Base-by-base conservation (phyloP, 331 rosid genomes). In the Cydonia oblonga region DNA sequence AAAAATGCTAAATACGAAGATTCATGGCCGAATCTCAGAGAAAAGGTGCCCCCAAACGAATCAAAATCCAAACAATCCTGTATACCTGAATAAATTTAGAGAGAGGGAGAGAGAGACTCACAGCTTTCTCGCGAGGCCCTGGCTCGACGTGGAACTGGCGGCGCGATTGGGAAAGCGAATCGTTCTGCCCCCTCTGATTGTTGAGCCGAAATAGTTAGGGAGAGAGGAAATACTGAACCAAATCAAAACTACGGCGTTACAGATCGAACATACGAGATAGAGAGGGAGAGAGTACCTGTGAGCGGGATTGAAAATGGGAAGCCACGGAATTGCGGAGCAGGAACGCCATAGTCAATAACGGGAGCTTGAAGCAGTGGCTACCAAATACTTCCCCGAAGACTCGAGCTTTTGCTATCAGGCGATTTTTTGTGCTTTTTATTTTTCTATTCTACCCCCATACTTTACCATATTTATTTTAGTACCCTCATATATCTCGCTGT, bases 61-160 rank as follows among this genome's bases (percentile, higher is more conserved):
- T 25, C 19, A 51, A 13, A 33, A 26, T 3, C 44, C 44, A 2
- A 38, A 38, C 44, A 38, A 38, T 38, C 19, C 69, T 13, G 30
- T 12, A 58, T 5, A 22, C 60, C 7, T 28, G 44, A 23, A 29
- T 11, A 38, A 38, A 38, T 38, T 38, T 0, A 57, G 26, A 67
- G 66, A 72, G 60, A 22, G 15, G 5, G 25, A 4, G 76, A 38
- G 0, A 10, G 0, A 42, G 64, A 24, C 92, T 91, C 75, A 95
- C 97, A 65, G 97, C 97, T 85, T 88, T 86, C 84, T 95, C 96
- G 65, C 99, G 99, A 52, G 87, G 28, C 16, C 97, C 99, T 5
- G 87, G 93, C 76, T 84, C 87, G 78, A 86, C 52, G 74, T 95
- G 97, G 75, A 75, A 87, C 81, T 80, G 84, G 66, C 97, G 96